Conservation (phyloP, 2,329 filamentous ascomycete species). For the Fusarium hostae region DNA sequence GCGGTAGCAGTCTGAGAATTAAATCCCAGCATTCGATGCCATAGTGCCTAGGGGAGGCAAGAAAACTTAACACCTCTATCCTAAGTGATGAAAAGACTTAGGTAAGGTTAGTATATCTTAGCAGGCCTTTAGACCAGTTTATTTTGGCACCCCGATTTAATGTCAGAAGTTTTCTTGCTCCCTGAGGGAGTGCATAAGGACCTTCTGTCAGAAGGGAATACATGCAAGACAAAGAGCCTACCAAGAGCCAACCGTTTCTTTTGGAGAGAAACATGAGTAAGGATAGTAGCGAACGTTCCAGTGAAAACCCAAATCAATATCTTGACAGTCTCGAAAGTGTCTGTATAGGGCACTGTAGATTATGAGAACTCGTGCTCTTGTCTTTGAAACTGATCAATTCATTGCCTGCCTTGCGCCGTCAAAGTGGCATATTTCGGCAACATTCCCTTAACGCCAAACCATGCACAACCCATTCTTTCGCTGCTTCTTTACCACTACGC, state of each 20-base stretch:
- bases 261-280: not conserved
- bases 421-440: slow-evolving; percentile 39
- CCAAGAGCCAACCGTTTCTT: not conserved
- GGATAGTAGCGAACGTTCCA: not conserved
- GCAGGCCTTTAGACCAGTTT: not conserved
- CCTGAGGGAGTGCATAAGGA: not conserved
- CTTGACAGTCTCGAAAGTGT: slow-evolving; percentile 4
- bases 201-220: not conserved
- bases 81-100: not conserved
- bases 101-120: not conserved
- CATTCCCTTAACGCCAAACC: slow-evolving; percentile 49
- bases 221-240: not conserved
- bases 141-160: not conserved
- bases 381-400: slow-evolving; percentile 35
- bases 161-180: not conserved
- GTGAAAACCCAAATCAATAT: not conserved
- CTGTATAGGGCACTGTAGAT: slow-evolving; percentile 14
- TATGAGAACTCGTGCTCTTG: slow-evolving; percentile 24
- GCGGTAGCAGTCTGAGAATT: not conserved
- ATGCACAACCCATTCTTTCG: slow-evolving; percentile 42
- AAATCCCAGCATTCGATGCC: not conserved
- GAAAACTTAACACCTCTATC: not conserved
- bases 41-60: not conserved
- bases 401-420: slow-evolving; percentile 46
- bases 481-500: slow-evolving; percentile 11